Base-by-base conservation (phyloP, 129 eudicot genomes). In the Tanacetum coccineum region DNA sequence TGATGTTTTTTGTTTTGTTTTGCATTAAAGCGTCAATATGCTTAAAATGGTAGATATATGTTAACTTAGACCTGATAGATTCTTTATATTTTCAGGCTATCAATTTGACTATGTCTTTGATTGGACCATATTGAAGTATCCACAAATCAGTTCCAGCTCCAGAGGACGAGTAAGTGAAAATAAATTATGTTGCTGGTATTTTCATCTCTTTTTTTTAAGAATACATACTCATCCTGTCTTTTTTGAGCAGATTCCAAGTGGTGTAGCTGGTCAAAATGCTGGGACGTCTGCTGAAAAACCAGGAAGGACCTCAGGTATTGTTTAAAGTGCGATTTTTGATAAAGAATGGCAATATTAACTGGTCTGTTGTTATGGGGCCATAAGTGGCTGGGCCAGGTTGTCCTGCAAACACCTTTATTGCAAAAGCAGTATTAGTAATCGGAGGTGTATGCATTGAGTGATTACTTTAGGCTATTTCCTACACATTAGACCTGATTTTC, bases 71-170 rank as follows among this genome's bases (percentile, higher is more conserved):
- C 26, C 32, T 51, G n/a, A 62, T 18, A 17, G 50, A 53, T 53
- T 50, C 7, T 53, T 44, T 0, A 52, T 54, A 54, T 68, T 40
- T 25, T 51, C 85, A 94, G 99, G 97, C 74, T 94, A 94, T 76
- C 99, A 94, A 66, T 94, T 94, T 70, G 99, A 94, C 76, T 89
- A 89, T 81, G 95, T 94, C 12, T 92, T 88, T 72, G 98, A 92
- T 82, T 92, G 98, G 98, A 92, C 98, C 10, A 86, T 92, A 71
- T 75, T 89, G 87, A 94, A 94, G 81, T 94, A 94, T 76, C 99
- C 99, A 69, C 99, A 94, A 78, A 84, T 84, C 70, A 90, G 95
- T 50, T 70, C 95, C 73, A 81, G 84, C 78, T 87, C 99, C 56
- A 83, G 93, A 81, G 79, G 80, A 77, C 76, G 87, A 75, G 99